These are phyloP conservation scores for Curvularia hawaiiensis DNA, from an alignment of 2,329 filamentous ascomycete genomes.

Conservation along the genomic window DNA sequence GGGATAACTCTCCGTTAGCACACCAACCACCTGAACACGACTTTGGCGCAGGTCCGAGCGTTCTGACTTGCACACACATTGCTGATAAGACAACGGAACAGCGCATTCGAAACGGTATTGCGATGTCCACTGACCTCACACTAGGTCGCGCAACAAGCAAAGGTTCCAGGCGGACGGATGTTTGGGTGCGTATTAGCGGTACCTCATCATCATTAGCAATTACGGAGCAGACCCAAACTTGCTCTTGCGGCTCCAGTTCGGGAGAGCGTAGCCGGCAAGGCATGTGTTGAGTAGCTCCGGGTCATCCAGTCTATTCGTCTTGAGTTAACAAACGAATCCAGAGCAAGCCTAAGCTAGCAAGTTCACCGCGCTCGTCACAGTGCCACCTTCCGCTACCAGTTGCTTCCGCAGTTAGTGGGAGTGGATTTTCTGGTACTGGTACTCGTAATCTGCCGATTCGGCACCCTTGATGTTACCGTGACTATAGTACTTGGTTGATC, in stretches of 20 bases:
- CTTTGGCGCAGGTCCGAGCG: neutral
- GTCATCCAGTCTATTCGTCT: neutral
- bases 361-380: neutral
- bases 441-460: neutral
- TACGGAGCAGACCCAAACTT: neutral
- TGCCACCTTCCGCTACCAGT: neutral
- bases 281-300: neutral
- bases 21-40: neutral
- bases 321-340: neutral
- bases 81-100: neutral
- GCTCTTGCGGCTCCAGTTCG: neutral
- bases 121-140: neutral
- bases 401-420: neutral
- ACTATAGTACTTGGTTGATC: neutral
- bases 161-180: neutral
- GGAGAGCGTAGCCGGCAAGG: neutral
- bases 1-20: neutral
- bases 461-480: neutral
- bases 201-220: neutral
- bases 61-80: neutral
- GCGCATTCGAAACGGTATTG: neutral
- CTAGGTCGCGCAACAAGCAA: neutral
- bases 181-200: neutral
- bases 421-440: neutral
- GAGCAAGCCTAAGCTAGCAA: neutral